Evolutionary conservation across 805 yeast species (phyloP).

Genomic region (Candida suzukii): DNA sequence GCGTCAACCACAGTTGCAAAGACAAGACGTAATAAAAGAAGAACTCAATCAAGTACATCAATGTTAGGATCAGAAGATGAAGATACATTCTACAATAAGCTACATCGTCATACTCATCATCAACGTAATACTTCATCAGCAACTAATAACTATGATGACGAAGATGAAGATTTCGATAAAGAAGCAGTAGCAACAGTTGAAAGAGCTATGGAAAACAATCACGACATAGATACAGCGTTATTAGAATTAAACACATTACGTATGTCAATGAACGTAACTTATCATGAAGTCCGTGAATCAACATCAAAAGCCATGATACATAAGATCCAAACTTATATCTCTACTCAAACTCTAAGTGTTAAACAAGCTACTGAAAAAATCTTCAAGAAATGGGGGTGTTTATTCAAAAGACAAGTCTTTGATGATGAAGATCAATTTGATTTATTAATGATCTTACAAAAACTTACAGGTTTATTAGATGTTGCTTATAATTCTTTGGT

Average conservation of each 20-base stretch:
- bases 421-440: constrained; percentile 74
- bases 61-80: constrained; percentile 38
- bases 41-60: constrained; percentile 29
- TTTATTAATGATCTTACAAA: constrained; percentile 47
- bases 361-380: constrained; percentile 74
- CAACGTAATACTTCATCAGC: constrained; percentile 53
- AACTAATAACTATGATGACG: constrained; percentile 29
- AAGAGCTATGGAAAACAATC: constrained; percentile 87
- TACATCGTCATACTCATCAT: too few relatives aligned
- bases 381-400: constrained; percentile 72
- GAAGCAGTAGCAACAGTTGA: constrained; percentile 95
- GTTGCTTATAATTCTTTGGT: constrained; percentile 42
- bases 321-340: constrained; percentile 65
- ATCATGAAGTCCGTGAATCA: constrained; percentile 85
- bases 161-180: constrained; percentile 69
- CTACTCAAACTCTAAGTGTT: constrained; percentile 68
- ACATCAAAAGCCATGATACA: constrained; percentile 66
- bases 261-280: constrained; percentile 95
- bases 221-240: constrained; percentile 87
- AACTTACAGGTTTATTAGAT: constrained; percentile 34
- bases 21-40: constrained; percentile 25
- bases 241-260: constrained; percentile 89
- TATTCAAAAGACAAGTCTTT: constrained; percentile 81
- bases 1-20: constrained; percentile 37
- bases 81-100: too few relatives aligned